phyloP scores from a whole-genome alignment of 2,329 filamentous ascomycete genomes.

The Didymella lethalis region DNA sequence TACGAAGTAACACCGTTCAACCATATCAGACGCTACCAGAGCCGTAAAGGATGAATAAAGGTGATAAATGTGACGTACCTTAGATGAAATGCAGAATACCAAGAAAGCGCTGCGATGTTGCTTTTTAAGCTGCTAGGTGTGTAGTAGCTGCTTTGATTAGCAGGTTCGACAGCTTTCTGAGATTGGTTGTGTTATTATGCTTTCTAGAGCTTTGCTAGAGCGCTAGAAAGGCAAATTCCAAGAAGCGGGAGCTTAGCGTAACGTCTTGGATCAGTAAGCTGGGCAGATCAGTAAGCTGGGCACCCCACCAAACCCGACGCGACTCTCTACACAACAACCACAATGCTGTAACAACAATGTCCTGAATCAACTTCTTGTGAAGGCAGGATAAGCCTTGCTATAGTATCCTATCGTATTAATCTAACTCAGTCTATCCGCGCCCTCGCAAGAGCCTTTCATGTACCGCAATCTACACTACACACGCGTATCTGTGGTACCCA shows the following conservation, averaged over 20 bases:
- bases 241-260: background rate
- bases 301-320: too few species aligned
- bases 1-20: background rate
- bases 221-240: background rate
- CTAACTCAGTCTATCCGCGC: too few species aligned
- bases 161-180: background rate
- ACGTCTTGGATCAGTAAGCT: too few species aligned
- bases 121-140: background rate
- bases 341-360: too few species aligned
- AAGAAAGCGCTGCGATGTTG: background rate
- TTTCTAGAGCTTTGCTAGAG: background rate
- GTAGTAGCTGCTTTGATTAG: background rate
- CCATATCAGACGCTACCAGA: background rate
- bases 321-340: too few species aligned
- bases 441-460: too few species aligned
- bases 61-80: background rate
- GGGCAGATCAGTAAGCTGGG: too few species aligned
- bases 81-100: background rate
- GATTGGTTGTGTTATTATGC: background rate
- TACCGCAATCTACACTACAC: too few species aligned
- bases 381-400: too few species aligned
- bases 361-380: too few species aligned
- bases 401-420: too few species aligned
- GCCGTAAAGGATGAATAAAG: background rate
- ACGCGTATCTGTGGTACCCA: too few species aligned